Evolutionary conservation across 441 rosid species (phyloP), one percentile per base, ranked within the genome.

Genomic region (Bocquillonia castaneifolia): DNA sequence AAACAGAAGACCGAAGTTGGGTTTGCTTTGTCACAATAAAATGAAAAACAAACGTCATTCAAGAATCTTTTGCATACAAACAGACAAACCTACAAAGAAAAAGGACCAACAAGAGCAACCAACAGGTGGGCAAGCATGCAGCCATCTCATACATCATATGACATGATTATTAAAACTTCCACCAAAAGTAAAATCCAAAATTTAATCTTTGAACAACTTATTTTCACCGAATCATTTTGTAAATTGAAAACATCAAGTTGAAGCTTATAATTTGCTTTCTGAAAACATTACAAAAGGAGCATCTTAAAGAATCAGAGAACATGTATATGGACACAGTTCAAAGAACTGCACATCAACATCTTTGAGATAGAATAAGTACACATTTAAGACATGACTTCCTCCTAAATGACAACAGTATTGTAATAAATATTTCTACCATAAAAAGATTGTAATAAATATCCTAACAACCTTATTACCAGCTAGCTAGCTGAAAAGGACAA

Each of bases 41-140:
- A n/a, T n/a, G 56, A 73, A 67, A 47, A 14, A 31, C 48, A 72
- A 45, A 56, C 36, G 32, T 54, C 76, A 61, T 58, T 59, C 69
- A 73, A 58, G 52, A 72, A 76, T 39, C 61, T 74, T 66, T 47
- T 70, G 74, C 40, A 39, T 52, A 68, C 12, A 73, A 44, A 74
- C 59, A 77, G 67, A 67, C 25, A 3, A 48, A 25, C n/a, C 53
- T 6, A 28, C 32, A 45, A 13, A 39, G n/a, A 67, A 42, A 31
- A 54, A 47, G 64, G 26, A n/a, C 39, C n/a, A 62, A 26, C 63
- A 64, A 26, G 64, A 68, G 32, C 39, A 72, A 60, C 48, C 61
- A 71, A 76, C 82, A 82, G 70, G 71, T 70, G 79, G 67, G 59
- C 59, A 74, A 59, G 72, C 72, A 79, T 75, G 71, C 73, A 77